Conservation (phyloP, 768 basidiomycete species). For the Roridomyces roridus region DNA sequence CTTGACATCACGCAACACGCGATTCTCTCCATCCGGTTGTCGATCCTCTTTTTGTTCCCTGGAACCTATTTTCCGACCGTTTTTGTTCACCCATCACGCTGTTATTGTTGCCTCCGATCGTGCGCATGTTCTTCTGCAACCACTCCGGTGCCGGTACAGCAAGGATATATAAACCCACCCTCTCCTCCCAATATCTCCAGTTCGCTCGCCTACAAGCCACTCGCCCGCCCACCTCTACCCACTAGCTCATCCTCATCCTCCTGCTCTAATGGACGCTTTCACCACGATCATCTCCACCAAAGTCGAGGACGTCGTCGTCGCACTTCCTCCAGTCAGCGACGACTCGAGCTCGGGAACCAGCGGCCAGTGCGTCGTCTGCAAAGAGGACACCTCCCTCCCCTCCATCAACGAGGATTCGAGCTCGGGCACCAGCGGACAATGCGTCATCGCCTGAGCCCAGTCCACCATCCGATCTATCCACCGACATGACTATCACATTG, state of each 20-base stretch:
- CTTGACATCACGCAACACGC: too few relatives aligned
- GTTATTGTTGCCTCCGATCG: constrained; percentile 9
- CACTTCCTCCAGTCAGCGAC: background rate
- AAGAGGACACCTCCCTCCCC: constrained; percentile 16
- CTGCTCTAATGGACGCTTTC: constrained; percentile 19
- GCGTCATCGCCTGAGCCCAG: constrained; percentile 12
- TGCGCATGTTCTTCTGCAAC: too few relatives aligned
- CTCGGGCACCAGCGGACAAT: constrained; percentile 10
- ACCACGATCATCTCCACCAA: background rate
- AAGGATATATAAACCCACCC: constrained; percentile 2
- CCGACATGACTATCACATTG: constrained; percentile 5
- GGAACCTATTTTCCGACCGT: background rate
- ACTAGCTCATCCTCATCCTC: constrained; percentile 13
- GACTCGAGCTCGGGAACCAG: constrained; percentile 1
- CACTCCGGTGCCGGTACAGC: background rate
- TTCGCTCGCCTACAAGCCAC: too few relatives aligned
- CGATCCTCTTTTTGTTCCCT: constrained; percentile 6
- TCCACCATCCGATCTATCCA: background rate
- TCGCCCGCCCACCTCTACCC: background rate
- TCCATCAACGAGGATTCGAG: constrained; percentile 8
- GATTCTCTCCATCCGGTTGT: background rate
- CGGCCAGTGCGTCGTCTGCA: constrained; percentile 17
- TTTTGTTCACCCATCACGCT: constrained; percentile 2
- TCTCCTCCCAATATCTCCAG: background rate
- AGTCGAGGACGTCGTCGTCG: background rate